Conservation (phyloP, 1,284 basidiomycete genomes). For the Cutaneotrichosporon sp. region DNA sequence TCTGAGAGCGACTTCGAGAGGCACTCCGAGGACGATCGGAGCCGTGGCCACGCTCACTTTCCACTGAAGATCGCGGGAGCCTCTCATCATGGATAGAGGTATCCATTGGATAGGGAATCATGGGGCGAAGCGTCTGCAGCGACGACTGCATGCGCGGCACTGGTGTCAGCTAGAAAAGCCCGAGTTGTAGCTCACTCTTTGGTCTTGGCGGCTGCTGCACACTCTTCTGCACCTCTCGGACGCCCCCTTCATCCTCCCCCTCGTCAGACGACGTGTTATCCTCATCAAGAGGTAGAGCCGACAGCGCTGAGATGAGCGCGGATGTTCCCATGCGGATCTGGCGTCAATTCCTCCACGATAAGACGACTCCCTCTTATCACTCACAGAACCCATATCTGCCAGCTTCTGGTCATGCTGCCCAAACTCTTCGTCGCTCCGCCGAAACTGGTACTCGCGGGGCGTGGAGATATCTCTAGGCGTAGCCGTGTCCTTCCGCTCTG, state of each 20-base stretch:
- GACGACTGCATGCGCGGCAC: conserved; percentile 37
- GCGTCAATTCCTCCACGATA: too few relatives aligned
- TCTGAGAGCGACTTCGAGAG: too few relatives aligned
- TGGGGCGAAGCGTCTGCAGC: conserved; percentile 40
- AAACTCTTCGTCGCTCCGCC: neutral
- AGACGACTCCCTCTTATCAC: neutral
- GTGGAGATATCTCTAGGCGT: too few relatives aligned
- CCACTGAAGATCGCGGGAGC: too few relatives aligned
- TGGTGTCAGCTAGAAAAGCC: neutral
- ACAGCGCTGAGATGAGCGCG: conserved; percentile 44
- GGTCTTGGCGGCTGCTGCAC: conserved; percentile 16
- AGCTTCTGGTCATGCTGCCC: neutral
- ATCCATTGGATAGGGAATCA: too few relatives aligned
- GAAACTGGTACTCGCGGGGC: neutral
- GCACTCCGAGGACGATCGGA: too few relatives aligned
- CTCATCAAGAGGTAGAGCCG: conserved; percentile 39
- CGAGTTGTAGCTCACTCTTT: conserved; percentile 13
- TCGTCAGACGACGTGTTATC: conserved; percentile 19
- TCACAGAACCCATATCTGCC: conserved; percentile 5
- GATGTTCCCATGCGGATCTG: conserved; percentile 45
- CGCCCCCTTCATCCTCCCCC: conserved; percentile 15
- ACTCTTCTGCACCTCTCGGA: neutral
- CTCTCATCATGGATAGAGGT: too few relatives aligned
- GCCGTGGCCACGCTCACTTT: too few relatives aligned
- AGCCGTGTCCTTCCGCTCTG: neutral